Evolutionary conservation across 768 basidiomycete species (phyloP).

Genomic region (Rhizopogon roseolus): DNA sequence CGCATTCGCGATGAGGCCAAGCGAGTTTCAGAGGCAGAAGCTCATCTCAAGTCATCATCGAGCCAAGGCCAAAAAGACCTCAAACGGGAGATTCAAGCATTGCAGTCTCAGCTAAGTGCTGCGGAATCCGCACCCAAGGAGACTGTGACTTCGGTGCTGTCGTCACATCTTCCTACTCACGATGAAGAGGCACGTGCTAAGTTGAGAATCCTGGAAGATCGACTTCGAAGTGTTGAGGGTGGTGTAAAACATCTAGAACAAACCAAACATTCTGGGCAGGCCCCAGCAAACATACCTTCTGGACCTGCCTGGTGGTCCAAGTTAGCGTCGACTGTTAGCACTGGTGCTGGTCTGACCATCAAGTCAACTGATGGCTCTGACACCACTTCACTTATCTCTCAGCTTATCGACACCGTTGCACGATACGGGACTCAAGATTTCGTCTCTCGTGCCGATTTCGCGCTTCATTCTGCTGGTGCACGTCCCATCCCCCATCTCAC

Average conservation of each 20-base stretch:
- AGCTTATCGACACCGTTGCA: conserved; percentile 73
- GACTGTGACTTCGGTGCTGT: conserved; percentile 10
- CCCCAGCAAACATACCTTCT: conserved; percentile 27
- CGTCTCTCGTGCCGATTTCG: conserved; percentile 79
- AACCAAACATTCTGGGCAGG: conserved; percentile 43
- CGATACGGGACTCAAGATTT: conserved; percentile 66
- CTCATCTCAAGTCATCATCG: conserved; percentile 38
- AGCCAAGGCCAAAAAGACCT: conserved; percentile 43
- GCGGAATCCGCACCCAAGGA: conserved; percentile 19
- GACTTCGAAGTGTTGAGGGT: conserved; percentile 56
- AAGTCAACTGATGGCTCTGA: conserved; percentile 75
- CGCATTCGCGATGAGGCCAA: conserved; percentile 43
- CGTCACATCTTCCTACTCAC: conserved; percentile 14
- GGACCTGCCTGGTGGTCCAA: conserved; percentile 72
- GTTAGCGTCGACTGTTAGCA: conserved; percentile 40
- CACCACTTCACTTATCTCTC: conserved; percentile 60
- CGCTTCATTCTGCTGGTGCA: conserved; percentile 79
- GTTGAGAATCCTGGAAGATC: conserved; percentile 56
- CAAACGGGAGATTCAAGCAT: conserved; percentile 49
- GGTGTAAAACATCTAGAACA: conserved; percentile 68
- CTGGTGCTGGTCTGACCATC: conserved; percentile 51
- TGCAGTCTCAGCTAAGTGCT: conserved; percentile 39
- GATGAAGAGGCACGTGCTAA: conserved; percentile 58
- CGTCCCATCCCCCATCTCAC: conserved; percentile 80
- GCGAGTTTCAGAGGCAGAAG: conserved; percentile 49